Conservation (phyloP, 2,329 filamentous ascomycete species). For the Sclerotinia borealis region DNA sequence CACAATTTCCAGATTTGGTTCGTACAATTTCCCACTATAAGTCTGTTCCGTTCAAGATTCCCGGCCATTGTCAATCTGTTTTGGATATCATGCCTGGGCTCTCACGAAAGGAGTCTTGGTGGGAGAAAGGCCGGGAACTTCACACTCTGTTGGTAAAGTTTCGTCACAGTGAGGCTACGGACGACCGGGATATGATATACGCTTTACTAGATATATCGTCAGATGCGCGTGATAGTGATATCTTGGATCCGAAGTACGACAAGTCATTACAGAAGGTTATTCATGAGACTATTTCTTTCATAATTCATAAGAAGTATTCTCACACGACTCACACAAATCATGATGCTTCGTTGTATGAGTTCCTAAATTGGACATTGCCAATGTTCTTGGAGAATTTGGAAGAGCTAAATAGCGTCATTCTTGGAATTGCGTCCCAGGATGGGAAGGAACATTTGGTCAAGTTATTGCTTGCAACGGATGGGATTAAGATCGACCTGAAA, state of each 20-base stretch:
- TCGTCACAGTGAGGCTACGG: slow-evolving; percentile 13
- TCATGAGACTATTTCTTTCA: background rate
- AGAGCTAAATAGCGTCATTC: background rate
- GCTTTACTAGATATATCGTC: slow-evolving; percentile 8
- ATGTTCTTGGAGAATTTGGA: background rate
- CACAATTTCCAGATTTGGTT: background rate
- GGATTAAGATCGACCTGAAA: slow-evolving; percentile 9
- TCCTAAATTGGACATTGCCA: background rate
- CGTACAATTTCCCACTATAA: too few species aligned
- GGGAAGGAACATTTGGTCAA: background rate
- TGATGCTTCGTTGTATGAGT: background rate
- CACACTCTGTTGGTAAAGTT: slow-evolving; percentile 13
- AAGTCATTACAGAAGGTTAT: background rate
- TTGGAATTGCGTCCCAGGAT: background rate
- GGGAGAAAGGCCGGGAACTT: slow-evolving; percentile 3
- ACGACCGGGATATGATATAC: slow-evolving; percentile 15
- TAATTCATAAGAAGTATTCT: background rate
- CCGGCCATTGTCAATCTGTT: slow-evolving; percentile 10
- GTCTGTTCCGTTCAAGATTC: too few species aligned
- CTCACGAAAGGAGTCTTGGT: slow-evolving; percentile 11
- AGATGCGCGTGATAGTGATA: background rate
- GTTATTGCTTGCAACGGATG: slow-evolving; percentile 9
- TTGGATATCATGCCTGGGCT: slow-evolving; percentile 16
- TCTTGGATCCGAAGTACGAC: background rate
- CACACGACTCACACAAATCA: background rate